Evolutionary conservation across 2,329 filamentous ascomycete genomes (phyloP), one percentile per base, ranked within the genome.

Genomic region (Hyphodiscus sp.): DNA sequence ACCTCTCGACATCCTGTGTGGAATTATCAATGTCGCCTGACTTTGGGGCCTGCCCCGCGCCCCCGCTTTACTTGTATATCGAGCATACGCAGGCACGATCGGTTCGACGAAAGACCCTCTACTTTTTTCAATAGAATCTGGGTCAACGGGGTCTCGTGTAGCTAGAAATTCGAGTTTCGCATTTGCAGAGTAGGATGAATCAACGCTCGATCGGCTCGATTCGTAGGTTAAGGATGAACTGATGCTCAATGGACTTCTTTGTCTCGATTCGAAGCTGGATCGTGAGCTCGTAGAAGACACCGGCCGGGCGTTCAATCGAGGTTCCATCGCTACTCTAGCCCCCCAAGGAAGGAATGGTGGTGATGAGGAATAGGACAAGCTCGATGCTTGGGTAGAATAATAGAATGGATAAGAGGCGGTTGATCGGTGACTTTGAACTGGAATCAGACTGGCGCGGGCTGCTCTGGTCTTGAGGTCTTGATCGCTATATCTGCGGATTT

Each of bases 171-270:
- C 53, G 45, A 52, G 43, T 18, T 44, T 47, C 16, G 19, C 13
- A 50, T 54, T 55, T 38, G 20, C 33, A 18, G 55, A 58, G 44
- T 51, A 56, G 6, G 52, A 57, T 20, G 63, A 61, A 41, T 62
- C 57, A 9, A 58, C 56, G 51, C 60, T 62, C 18, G 55, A 58
- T 16, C 57, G 47, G 45, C 56, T 63, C 10, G 63, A 58, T 15
- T 53, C 55, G 43, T 56, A 59, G 20, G 62, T 59, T 29, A 58
- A 48, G 7, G 63, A 62, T 16, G 60, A 61, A 26, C 46, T 61
- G 44, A 57, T 62, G 41, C 64, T 65, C 46, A 67, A 52, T 23
- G 64, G 64, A 47, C 63, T 66, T 51, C 59, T 61, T 15, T 56
- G 46, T 51, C 60, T 57, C n/a, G 62, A 63, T 43, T 63, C 60